A percentile compares a stretch with the other conserved stretches of the same genome.
Evolutionary conservation across 257 asterid species (phyloP).

Genomic region (Misopates orontium): DNA sequence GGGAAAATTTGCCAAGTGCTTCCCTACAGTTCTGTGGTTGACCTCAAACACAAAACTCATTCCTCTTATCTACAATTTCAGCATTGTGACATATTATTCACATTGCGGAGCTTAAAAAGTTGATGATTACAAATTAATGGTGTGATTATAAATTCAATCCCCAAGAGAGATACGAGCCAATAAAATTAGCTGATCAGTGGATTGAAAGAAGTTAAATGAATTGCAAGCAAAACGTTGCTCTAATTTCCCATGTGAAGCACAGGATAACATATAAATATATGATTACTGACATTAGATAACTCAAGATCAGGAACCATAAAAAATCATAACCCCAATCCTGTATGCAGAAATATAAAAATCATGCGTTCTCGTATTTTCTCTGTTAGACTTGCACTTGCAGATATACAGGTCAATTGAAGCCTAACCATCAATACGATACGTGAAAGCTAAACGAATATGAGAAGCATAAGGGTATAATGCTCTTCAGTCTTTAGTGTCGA

Average conservation of each 20-base stretch:
- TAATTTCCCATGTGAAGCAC: not conserved
- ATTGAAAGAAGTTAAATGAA: not conserved
- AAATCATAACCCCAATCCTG: not conserved
- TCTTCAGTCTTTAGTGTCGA: not conserved
- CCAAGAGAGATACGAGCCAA: not conserved
- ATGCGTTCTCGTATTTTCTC: not conserved
- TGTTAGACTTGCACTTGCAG: not conserved
- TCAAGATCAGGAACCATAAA: no score
- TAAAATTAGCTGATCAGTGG: no score
- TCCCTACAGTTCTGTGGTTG: constrained; percentile 56
- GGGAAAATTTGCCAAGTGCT: constrained; percentile 39
- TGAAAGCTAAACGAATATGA: not conserved
- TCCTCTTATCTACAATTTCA: constrained; percentile 59
- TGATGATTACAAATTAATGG: not conserved
- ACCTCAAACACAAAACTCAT: constrained; percentile 77
- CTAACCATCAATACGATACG: not conserved
- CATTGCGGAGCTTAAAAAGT: not conserved
- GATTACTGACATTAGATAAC: no score
- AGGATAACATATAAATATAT: no score
- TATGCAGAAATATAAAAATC: not conserved
- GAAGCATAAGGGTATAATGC: not conserved
- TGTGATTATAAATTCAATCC: not conserved
- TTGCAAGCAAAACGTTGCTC: not conserved
- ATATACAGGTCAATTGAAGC: not conserved
- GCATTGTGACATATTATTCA: not conserved